Evolutionary conservation across 2,329 filamentous ascomycete genomes (phyloP), one percentile per base, ranked within the genome.

Genomic region (Aspergillus carbonarius): DNA sequence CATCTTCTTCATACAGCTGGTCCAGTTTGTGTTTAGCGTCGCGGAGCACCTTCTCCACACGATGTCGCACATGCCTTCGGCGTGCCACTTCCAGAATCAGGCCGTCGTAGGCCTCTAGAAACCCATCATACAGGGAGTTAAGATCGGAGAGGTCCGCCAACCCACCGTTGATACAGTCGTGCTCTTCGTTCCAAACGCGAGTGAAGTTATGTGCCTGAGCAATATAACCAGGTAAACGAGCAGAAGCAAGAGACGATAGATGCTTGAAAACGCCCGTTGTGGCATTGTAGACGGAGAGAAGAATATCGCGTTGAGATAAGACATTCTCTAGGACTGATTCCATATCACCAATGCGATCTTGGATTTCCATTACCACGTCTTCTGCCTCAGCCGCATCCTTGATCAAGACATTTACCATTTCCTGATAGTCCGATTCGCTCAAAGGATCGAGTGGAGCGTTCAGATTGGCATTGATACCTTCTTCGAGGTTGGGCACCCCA

Each of bases 41-140:
- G 60, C 85, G 85, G 69, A 92, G 89, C 25, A 96, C 86, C 44
- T 81, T 82, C 64, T 88, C 83, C 54, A 96, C 88, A 62, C 89
- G 87, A 32, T 88, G 85, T 68, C 95, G 90, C 35, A 91, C 85
- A 13, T 83, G 80, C 60, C 85, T 86, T 9, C 95, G 84, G 23
- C 95, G 83, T 54, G 89, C 88, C 5, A 92, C 88, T 73, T 99
- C 95, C 1, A 96, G 82, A 23, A 97, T 83, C 12, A 99, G 79
- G 18, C 88, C 87, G 65, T 92, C 89, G 70, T 99, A 98, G 0
- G 92, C 91, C 54, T 86, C 84, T 18, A 90, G 82, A 68, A 98
- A 99, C 17, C 89, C 88, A 60, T 93, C 89, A 74, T 97, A 98
- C 67, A 97, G 91, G n/a, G 85, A 81, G 10, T 87, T 83, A 67